Conservation (phyloP, 192 early-diverging fungal genomes). For the Glomus cerebriforme region DNA sequence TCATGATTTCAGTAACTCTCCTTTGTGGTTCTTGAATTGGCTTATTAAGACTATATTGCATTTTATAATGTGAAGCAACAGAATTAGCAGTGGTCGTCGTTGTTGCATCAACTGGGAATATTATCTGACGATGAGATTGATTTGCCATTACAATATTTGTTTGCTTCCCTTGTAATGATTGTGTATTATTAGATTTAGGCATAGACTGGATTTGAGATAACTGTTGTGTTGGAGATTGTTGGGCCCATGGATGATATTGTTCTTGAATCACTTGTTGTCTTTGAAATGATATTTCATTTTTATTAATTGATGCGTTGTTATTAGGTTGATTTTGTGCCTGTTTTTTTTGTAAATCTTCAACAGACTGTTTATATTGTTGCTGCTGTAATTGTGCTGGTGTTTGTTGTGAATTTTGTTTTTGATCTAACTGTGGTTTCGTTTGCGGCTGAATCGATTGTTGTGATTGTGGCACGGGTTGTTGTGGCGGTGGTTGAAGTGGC, state of each 20-base stretch:
- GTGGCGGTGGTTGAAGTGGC: conserved; percentile 14
- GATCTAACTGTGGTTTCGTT: conserved; percentile 2
- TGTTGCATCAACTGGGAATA: conserved; percentile 11
- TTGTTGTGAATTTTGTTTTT: not conserved
- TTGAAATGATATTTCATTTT: not conserved
- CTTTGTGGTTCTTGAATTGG: conserved; percentile 5
- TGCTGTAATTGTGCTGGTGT: not conserved
- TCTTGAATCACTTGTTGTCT: not conserved
- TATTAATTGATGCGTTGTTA: not conserved
- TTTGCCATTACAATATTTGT: conserved; percentile 2
- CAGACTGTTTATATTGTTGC: conserved; percentile 9
- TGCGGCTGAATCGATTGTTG: conserved; percentile 1
- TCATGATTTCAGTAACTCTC: not conserved
- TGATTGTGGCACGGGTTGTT: conserved; percentile 3
- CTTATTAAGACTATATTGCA: not conserved
- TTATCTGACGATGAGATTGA: not conserved
- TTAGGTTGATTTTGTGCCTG: not conserved
- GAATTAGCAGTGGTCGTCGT: not conserved
- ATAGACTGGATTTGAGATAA: not conserved
- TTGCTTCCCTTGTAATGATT: not conserved
- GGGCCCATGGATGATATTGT: conserved; percentile 13
- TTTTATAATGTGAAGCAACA: not conserved
- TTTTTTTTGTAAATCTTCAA: not conserved
- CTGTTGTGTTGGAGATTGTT: not conserved
- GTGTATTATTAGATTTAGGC: conserved; percentile 4